phyloP scores from a whole-genome alignment of 352 stramenopile genomes.

The Phytophthora sojae region DNA sequence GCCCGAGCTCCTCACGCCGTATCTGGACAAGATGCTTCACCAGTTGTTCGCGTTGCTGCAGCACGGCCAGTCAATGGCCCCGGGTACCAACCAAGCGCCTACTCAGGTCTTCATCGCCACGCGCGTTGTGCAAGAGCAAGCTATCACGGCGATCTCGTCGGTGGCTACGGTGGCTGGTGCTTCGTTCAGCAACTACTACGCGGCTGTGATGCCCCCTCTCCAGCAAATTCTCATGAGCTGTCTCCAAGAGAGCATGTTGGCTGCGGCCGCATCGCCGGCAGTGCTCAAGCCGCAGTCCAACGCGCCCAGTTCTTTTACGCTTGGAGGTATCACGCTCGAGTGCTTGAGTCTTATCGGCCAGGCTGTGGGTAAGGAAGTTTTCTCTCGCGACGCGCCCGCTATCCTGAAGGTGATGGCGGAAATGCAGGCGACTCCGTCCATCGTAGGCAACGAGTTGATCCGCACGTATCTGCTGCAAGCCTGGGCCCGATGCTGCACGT shows the following conservation, averaged over 20 bases:
- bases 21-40: constrained; percentile 77
- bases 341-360: constrained; percentile 85
- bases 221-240: constrained; percentile 74
- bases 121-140: constrained; percentile 81
- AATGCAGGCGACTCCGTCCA: constrained; percentile 84
- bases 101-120: constrained; percentile 36
- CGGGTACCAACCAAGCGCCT: constrained; percentile 16
- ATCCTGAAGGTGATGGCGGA: constrained; percentile 88
- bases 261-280: constrained; percentile 22
- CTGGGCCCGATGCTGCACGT: constrained; percentile 81
- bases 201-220: constrained; percentile 74
- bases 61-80: constrained; percentile 29
- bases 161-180: constrained; percentile 71
- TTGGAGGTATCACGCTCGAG: constrained; percentile 87
- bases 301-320: constrained; percentile 68
- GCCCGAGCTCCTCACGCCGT: constrained; percentile 66
- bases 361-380: constrained; percentile 79
- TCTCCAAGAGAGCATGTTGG: constrained; percentile 61
- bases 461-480: constrained; percentile 86
- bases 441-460: constrained; percentile 84
- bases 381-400: constrained; percentile 67
- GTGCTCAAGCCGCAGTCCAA: constrained; percentile 37
- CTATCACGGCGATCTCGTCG: constrained; percentile 83
- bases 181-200: constrained; percentile 80
- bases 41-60: constrained; percentile 77